phyloP scores from a whole-genome alignment of 2,329 filamentous ascomycete genomes.

The Penicillium sp. region DNA sequence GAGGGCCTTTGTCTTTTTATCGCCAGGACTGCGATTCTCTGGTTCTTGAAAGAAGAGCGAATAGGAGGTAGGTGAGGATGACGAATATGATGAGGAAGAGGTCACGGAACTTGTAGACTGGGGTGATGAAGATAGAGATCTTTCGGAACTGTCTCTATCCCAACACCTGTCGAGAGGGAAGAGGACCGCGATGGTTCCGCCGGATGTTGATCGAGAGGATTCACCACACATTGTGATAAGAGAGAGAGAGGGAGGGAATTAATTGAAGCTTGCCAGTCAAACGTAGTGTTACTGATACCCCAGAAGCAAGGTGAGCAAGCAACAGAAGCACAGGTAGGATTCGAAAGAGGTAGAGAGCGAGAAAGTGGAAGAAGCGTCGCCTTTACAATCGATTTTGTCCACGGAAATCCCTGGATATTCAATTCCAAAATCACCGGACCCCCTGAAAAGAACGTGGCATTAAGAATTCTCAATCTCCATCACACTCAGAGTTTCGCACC shows the following conservation, averaged over 20 bases:
- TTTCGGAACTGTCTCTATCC: conserved; percentile 2
- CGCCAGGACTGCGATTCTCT: conserved; percentile 1
- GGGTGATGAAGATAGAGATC: conserved; percentile 16
- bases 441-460: no score
- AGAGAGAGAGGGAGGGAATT: neutral
- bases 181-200: conserved; percentile 31
- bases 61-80: conserved; percentile 22
- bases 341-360: no score
- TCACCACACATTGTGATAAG: conserved; percentile 43
- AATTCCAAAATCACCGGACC: no score
- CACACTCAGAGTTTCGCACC: no score
- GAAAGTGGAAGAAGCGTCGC: no score
- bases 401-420: no score
- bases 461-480: no score
- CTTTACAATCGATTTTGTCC: no score
- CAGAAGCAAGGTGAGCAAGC: no score
- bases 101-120: conserved; percentile 7
- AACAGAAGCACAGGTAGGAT: no score
- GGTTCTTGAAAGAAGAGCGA: conserved; percentile 27
- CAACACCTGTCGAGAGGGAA: conserved; percentile 16
- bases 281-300: no score
- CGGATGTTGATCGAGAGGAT: conserved; percentile 44
- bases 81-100: conserved; percentile 12
- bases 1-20: conserved; percentile 18
- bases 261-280: neutral